phyloP scores from a whole-genome alignment of 2,329 filamentous ascomycete genomes.

The Sclerotinia minor region DNA sequence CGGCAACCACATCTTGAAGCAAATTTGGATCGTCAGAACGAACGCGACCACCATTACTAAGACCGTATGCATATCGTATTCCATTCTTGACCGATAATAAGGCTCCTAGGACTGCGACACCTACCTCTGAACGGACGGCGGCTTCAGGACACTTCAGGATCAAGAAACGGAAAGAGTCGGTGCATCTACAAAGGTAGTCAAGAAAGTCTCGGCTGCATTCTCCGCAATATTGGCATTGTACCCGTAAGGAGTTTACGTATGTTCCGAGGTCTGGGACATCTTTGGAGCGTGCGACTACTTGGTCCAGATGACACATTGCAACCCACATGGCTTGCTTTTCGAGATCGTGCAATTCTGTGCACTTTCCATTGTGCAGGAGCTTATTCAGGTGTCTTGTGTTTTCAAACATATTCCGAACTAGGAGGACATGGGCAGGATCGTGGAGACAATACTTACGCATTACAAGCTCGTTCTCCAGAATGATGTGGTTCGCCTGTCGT shows the following conservation, averaged over 20 bases:
- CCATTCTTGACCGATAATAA: conserved; percentile 53
- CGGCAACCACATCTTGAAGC: conserved; percentile 42
- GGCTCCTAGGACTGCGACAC: conserved; percentile 53
- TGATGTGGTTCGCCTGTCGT: conserved; percentile 59
- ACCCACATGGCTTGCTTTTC: conserved; percentile 56
- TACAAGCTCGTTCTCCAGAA: conserved; percentile 69
- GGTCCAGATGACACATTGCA: conserved; percentile 68
- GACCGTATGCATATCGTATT: conserved; percentile 51
- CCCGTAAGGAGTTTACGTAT: conserved; percentile 54
- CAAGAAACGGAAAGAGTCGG: conserved; percentile 62
- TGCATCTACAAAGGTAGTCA: conserved; percentile 59
- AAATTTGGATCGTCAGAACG: conserved; percentile 40
- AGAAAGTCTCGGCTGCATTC: conserved; percentile 60
- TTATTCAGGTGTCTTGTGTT: conserved; percentile 53
- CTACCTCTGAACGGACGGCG: conserved; percentile 54
- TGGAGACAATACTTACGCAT: conserved; percentile 78
- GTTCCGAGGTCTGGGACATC: conserved; percentile 63
- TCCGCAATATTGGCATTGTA: conserved; percentile 52
- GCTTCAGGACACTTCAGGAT: conserved; percentile 61
- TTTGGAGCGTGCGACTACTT: conserved; percentile 71
- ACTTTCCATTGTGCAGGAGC: conserved; percentile 49
- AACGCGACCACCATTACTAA: conserved; percentile 38
- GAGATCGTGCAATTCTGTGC: conserved; percentile 50
- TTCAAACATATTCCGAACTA: conserved; percentile 63
- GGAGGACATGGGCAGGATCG: conserved; percentile 68